Base-by-base conservation (phyloP, 1,139 yeast genomes). In the Nakaseomyces sp. region DNA sequence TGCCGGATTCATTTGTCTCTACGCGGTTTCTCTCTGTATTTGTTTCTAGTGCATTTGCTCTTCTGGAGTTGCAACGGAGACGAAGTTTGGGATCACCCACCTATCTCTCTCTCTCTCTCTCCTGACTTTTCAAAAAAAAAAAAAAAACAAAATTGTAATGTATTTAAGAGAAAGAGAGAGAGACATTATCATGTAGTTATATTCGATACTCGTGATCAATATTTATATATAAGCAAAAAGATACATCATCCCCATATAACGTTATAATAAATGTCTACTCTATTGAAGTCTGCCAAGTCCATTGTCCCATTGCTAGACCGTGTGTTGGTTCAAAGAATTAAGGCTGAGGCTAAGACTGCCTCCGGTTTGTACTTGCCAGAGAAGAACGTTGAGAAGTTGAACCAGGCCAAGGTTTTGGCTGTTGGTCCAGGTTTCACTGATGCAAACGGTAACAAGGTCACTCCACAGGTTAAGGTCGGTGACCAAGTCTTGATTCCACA, bases 331-430 rank as follows among this genome's bases (percentile, higher is more conserved):
- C 96, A 88, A 72, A 84, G 96, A 69, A 70, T 85, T 62, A 88
- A 88, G 76, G 95, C 96, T 48, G 81, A 87, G 61, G 76, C 91
- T 58, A 77, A 88, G 72, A 91, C 98, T 47, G 86, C 96, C 45
- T 81, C 95, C 40, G 98, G 98, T 61, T 79, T 91, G 63, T 87
- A 80, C 72, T 84, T 91, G 54, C 98, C 98, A 52, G 98, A 91
- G 71, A 87, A 87, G 74, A 88, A 89, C 73, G 94, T 83, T 59
- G 93, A 87, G 68, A 91, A 91, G 72, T 77, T 87, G 65, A 85
- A 85, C 73, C 77, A 80, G 63, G 94, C 82, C 45, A 79, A 79
- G 44, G 93, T 84, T 46, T 66, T 84, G 56, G 85, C 93, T 50
- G 81, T 85, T 53, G 94, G 94, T 50, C 91, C 95, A 44, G 96